Base-by-base conservation (phyloP, 345 rosid genomes). In the Arabidopsis arenosa region DNA sequence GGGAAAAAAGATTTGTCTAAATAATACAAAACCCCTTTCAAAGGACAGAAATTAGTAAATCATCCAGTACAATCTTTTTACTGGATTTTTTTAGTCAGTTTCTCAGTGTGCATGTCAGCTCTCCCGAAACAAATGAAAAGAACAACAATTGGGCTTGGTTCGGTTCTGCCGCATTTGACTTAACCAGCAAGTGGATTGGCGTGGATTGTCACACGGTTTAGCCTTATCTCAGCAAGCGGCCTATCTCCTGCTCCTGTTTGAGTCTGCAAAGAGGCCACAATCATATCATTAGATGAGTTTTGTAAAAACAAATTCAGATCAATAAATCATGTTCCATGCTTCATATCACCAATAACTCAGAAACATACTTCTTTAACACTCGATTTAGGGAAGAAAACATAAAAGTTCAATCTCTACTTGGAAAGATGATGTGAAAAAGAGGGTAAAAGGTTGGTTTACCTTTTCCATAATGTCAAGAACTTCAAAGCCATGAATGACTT, bases 401-500 rank as follows among this genome's bases (percentile, higher is more conserved):
- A 17, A 41, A 12, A 45, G 9, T 43, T 7, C 21, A 40, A 17
- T 17, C 30, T 8, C 17, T 5, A 6, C 4, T 62, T 33, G 57
- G 7, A 28, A 28, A 28, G 32, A 28, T 4, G 32, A 28, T 4
- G 32, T 28, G 32, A 28, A 3, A 3, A 28, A 28, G 23, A 17
- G 43, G 23, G 23, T 6, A 30, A 8, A 17, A 13, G 21, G 2
- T n/a, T 23, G 7, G 52, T 48, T 41, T 80, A 92, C 98, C 98
- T 95, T 95, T 77, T 95, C 99, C 99, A 95, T 95, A 56, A 95
- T 70, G 86, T 95, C 98, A 73, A 95, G 96, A 47, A 95, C 96
- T 84, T 95, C 99, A 73, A 95, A 95, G 28, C 99, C 99, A 72
- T 96, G 98, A 77, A 96, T 96, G 67, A 96, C 99, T 80, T 78